phyloP scores from a whole-genome alignment of 352 stramenopile genomes.

The Phytopythium cucurbitacearum region DNA sequence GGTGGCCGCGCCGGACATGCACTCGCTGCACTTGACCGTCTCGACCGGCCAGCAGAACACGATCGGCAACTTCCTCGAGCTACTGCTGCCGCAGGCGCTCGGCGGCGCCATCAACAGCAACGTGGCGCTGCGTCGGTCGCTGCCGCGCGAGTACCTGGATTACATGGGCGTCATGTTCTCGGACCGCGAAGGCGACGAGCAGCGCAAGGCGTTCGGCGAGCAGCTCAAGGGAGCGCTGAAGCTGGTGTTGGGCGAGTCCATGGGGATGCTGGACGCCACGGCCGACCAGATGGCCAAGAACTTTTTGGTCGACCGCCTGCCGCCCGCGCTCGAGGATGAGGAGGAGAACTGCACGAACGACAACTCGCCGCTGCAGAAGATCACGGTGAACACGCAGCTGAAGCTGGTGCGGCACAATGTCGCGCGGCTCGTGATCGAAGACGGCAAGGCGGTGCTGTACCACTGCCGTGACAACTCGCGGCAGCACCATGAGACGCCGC shows the following conservation, averaged over 20 bases:
- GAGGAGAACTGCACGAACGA: slow-evolving; percentile 80
- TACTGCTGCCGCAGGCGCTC: slow-evolving; percentile 58
- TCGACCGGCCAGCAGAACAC: slow-evolving; percentile 86
- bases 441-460: slow-evolving; percentile 72
- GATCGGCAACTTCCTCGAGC: slow-evolving; percentile 70
- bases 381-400: slow-evolving; percentile 74
- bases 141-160: slow-evolving; percentile 83
- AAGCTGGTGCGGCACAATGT: slow-evolving; percentile 67
- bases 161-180: slow-evolving; percentile 90
- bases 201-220: slow-evolving; percentile 42
- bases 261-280: slow-evolving; percentile 67
- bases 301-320: slow-evolving; percentile 77
- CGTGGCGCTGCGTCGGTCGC: slow-evolving; percentile 56
- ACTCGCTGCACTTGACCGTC: slow-evolving; percentile 89
- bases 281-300: slow-evolving; percentile 82
- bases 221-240: slow-evolving; percentile 59
- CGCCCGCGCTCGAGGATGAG: slow-evolving; percentile 62
- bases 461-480: slow-evolving; percentile 80
- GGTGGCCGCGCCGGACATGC: slow-evolving; percentile 37
- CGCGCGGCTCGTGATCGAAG: slow-evolving; percentile 68
- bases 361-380: slow-evolving; percentile 73
- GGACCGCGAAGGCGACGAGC: slow-evolving; percentile 44
- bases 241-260: slow-evolving; percentile 50
- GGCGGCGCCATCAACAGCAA: slow-evolving; percentile 51
- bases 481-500: slow-evolving; percentile 62